These are phyloP conservation scores for Malbranchea zuffiana DNA, from an alignment of 2,329 filamentous ascomycete genomes.

Conservation along the genomic window DNA sequence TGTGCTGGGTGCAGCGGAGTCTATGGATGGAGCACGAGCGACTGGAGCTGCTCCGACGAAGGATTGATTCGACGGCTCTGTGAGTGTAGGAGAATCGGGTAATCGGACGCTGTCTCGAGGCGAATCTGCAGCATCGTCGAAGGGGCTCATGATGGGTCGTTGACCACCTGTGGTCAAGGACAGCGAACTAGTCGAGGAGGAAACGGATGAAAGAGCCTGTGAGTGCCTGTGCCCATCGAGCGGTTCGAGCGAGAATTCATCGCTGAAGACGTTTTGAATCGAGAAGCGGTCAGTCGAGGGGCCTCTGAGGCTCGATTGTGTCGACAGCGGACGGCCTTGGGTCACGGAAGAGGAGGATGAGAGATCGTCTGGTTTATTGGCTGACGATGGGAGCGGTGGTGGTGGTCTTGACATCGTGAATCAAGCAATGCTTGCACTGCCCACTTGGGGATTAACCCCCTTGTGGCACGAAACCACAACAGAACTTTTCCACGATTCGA, in stretches of 20 bases:
- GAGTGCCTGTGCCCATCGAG: conserved; percentile 22
- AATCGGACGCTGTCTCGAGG: conserved; percentile 22
- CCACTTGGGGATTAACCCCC: conserved; percentile 13
- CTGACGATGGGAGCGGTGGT: too few relatives aligned
- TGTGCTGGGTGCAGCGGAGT: conserved; percentile 13
- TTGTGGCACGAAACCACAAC: conserved; percentile 1
- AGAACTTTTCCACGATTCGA: not conserved
- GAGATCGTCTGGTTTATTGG: too few relatives aligned
- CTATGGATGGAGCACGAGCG: conserved; percentile 15
- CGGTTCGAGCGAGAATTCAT: conserved; percentile 38
- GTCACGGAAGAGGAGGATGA: conserved; percentile 24
- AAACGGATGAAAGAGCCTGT: conserved; percentile 10
- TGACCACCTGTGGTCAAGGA: not conserved
- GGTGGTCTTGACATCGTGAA: conserved; percentile 17
- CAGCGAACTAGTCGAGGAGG: conserved; percentile 5
- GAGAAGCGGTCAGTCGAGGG: conserved; percentile 12
- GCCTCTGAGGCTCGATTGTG: conserved; percentile 17
- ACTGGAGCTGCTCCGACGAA: conserved; percentile 15
- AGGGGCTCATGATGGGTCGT: conserved; percentile 7
- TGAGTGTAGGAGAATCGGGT: conserved; percentile 23
- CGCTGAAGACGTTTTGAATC: conserved; percentile 39
- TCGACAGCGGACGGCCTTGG: conserved; percentile 22
- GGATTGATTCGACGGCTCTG: conserved; percentile 15
- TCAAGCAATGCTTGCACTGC: conserved; percentile 18
- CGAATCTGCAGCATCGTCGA: conserved; percentile 18